Conservation (phyloP, 441 rosid species). For the Erysimum cheiri region DNA sequence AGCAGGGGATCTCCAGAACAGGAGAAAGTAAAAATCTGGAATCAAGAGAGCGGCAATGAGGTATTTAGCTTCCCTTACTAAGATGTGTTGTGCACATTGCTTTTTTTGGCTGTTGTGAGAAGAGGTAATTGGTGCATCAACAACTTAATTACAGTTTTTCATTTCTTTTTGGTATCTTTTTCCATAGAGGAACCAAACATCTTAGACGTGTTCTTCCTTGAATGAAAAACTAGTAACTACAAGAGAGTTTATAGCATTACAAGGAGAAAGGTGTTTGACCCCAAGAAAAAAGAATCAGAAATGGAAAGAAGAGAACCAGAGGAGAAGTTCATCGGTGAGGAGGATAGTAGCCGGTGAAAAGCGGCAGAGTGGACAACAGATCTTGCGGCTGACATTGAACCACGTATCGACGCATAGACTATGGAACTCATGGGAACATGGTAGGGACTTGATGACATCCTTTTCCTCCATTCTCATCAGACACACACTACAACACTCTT, state of each 20-base stretch:
- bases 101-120: not conserved
- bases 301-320: constrained; percentile 49
- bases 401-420: constrained; percentile 43
- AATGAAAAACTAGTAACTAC: constrained; percentile 35
- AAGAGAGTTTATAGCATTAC: constrained; percentile 32
- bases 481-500: constrained; percentile 43
- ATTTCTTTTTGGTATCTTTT: not conserved
- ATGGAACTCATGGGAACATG: constrained; percentile 46
- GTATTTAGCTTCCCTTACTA: constrained; percentile 1
- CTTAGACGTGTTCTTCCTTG: not conserved
- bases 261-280: constrained; percentile 19
- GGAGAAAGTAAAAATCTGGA: not conserved
- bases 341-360: constrained; percentile 39
- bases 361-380: constrained; percentile 45
- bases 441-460: constrained; percentile 39
- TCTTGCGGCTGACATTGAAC: constrained; percentile 41
- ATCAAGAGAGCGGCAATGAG: not conserved
- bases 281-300: constrained; percentile 28
- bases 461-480: constrained; percentile 43
- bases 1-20: not conserved
- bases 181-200: constrained; percentile 32
- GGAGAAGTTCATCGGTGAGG: constrained; percentile 44
- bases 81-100: not conserved
- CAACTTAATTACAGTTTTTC: constrained; percentile 6
- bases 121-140: not conserved